phyloP scores from a whole-genome alignment of 495 filamentous ascomycete species.

The Lasiosphaeriaceae sp. region DNA sequence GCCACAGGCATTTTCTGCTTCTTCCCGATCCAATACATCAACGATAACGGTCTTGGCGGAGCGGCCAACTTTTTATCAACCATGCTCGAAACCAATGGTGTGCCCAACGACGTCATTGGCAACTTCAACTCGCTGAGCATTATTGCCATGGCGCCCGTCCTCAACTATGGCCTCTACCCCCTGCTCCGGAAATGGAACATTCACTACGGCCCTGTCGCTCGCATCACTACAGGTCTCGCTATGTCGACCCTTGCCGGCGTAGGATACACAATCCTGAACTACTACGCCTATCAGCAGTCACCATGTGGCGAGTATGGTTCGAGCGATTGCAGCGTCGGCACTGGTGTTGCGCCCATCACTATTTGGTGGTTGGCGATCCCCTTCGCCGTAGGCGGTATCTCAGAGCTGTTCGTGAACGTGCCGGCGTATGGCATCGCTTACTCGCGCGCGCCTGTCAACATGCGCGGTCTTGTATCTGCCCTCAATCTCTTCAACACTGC shows the following conservation, averaged over 20 bases:
- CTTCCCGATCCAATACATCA: conserved; percentile 68
- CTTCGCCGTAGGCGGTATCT: conserved; percentile 55
- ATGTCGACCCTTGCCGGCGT: conserved; percentile 61
- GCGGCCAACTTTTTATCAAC: conserved; percentile 52
- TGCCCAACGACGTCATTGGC: conserved; percentile 72
- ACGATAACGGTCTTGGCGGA: conserved; percentile 48
- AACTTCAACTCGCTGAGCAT: conserved; percentile 74
- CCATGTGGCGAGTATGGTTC: conserved; percentile 46
- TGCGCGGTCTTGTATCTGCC: conserved; percentile 65
- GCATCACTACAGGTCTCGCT: conserved; percentile 70
- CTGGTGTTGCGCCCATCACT: conserved; percentile 47
- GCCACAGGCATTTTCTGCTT: conserved; percentile 59
- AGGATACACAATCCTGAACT: conserved; percentile 66
- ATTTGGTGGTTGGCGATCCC: conserved; percentile 50
- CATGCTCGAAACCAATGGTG: conserved; percentile 61
- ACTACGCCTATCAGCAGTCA: conserved; percentile 61
- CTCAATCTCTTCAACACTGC: conserved; percentile 60
- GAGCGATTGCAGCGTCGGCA: conserved; percentile 35
- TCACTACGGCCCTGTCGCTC: conserved; percentile 66
- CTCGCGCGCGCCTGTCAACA: conserved; percentile 62
- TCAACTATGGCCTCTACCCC: conserved; percentile 64
- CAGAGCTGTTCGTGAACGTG: conserved; percentile 66
- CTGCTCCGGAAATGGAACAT: conserved; percentile 59
- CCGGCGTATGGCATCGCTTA: conserved; percentile 72
- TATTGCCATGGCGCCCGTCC: conserved; percentile 64